These are phyloP conservation scores for Flaveria floridana DNA, from an alignment of 140 eudicot genomes.

Conservation along the genomic window DNA sequence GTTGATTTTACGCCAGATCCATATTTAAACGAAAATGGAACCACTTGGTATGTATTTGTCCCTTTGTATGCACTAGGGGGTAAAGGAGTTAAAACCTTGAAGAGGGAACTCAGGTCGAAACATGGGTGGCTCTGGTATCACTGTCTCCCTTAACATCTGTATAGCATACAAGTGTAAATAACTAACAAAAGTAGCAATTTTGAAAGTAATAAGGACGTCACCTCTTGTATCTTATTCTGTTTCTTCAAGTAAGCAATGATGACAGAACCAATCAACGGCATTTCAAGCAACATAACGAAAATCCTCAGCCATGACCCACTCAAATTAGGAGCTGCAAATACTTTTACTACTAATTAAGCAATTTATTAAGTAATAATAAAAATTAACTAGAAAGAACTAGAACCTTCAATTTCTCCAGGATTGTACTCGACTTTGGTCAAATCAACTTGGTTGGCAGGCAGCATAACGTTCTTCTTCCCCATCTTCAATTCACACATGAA, in stretches of 20 bases:
- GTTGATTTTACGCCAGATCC: background rate
- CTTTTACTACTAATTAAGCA: background rate
- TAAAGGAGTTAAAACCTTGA: constrained; percentile 59
- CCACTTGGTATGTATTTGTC: background rate
- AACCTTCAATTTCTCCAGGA: constrained; percentile 35
- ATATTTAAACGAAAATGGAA: background rate
- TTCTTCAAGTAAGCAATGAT: constrained; percentile 60
- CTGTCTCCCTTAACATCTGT: constrained; percentile 75
- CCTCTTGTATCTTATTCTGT: constrained; percentile 39
- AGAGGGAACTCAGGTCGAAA: constrained; percentile 93
- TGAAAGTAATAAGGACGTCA: background rate
- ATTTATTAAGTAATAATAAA: background rate
- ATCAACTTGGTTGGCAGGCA: constrained; percentile 31
- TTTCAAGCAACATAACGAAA: constrained; percentile 52
- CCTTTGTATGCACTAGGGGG: background rate
- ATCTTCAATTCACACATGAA: constrained; percentile 33
- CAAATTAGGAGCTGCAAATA: constrained; percentile 67
- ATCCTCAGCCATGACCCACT: constrained; percentile 56
- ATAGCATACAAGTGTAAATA: background rate
- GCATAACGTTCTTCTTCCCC: constrained; percentile 33
- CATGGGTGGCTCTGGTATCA: constrained; percentile 96
- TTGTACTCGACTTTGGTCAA: constrained; percentile 34
- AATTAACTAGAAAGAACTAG: background rate
- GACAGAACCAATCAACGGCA: constrained; percentile 58
- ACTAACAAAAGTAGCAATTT: constrained; percentile 8